Base-by-base conservation (phyloP, 441 rosid species). In the Kokia cookei region DNA sequence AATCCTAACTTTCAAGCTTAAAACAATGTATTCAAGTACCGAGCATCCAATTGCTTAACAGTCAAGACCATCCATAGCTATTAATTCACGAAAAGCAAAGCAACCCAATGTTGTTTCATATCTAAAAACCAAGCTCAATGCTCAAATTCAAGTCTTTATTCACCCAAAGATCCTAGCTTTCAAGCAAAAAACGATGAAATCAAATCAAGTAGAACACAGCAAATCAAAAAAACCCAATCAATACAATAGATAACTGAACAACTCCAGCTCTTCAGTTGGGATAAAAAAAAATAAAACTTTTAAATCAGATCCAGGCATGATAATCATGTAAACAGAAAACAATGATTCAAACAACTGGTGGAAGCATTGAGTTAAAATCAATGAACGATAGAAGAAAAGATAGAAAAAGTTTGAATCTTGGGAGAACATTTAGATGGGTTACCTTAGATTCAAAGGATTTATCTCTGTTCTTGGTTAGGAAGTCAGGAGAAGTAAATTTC, bases 221-320 rank as follows among this genome's bases (percentile, higher is more conserved):
- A 11, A 57, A 57, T 24, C 1, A 58, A 5, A 4, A 58, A 45
- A 55, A 58, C 32, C 62, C n/a, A 58, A 26, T 24, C 5, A 10
- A 26, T 58, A 26, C 2, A 58, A 58, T 58, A 12, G 13, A 58
- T 58, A 58, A 58, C 37, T 24, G 62, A 58, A 58, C 62, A 58
- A 24, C 62, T 0, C 15, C 15, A 58, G 8, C 35, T 24, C n/a
- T 24, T 58, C 13, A 12, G 37, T 58, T 26, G 35, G 15, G 7
- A 58, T 26, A 26, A 26, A 24, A 58, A 4, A 10, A 26, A 12
- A 24, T 1, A 26, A 27, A 58, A 64, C 15, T 40, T 54, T 65
- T 9, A 66, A 77, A 51, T 58, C 78, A 79, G 90, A 86, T 82
- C 86, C 74, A 67, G 57, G 72, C 72, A 47, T 27, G 59, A 69